A percentile compares a stretch with the other conserved stretches of the same genome.
Conservation (phyloP, 2,329 filamentous ascomycete species). For the Neonectria faginata region DNA sequence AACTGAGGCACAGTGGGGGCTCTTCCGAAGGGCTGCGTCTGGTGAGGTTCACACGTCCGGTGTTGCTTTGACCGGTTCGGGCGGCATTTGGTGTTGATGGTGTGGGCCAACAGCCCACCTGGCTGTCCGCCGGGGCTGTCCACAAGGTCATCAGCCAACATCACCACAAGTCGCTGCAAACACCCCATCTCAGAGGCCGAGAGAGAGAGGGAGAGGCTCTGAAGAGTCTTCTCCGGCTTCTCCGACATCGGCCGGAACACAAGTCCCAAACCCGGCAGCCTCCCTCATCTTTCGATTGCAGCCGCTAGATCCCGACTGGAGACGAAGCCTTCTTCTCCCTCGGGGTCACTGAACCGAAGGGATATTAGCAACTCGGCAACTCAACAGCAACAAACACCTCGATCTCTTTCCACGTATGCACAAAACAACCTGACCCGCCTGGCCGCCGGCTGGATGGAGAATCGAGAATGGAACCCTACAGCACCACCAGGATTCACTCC, state of each 20-base stretch:
- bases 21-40: neutral
- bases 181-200: neutral
- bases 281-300: neutral
- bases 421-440: neutral
- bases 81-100: neutral
- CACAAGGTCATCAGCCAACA: neutral
- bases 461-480: neutral
- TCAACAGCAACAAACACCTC: neutral
- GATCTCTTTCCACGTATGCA: neutral
- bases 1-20: slow-evolving; percentile 11
- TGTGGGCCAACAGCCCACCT: neutral
- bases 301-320: too few species aligned
- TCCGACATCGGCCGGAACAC: neutral
- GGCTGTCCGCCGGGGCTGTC: too few species aligned
- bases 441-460: neutral
- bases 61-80: neutral
- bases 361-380: too few species aligned
- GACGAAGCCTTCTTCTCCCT: too few species aligned
- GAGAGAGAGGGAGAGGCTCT: too few species aligned
- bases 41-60: neutral
- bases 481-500: neutral
- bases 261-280: neutral
- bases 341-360: too few species aligned
- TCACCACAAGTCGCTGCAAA: neutral
- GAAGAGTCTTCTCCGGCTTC: neutral